Evolutionary conservation across 345 rosid species (phyloP).

Genomic region (Eucalyptus regnans): DNA sequence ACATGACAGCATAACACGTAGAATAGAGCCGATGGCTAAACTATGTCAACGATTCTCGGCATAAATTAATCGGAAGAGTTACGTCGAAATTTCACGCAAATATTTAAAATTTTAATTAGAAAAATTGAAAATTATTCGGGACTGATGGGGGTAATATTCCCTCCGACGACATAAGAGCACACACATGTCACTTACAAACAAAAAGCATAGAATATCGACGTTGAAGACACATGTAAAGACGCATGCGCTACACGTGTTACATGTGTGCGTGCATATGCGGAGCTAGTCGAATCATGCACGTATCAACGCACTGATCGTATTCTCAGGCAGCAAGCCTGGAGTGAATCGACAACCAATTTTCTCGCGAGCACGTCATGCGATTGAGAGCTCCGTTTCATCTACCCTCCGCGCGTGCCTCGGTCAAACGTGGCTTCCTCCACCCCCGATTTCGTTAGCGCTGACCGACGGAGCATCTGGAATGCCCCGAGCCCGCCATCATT

Average conservation of each 20-base stretch:
- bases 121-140: not conserved
- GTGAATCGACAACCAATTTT: not conserved
- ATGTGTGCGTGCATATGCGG: not conserved
- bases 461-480: not conserved
- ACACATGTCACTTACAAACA: not conserved
- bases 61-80: fast-evolving
- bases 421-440: not conserved
- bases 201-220: not conserved
- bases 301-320: not conserved
- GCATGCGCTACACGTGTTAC: not conserved
- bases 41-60: fast-evolving
- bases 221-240: not conserved
- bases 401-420: not conserved
- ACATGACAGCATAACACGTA: fast-evolving
- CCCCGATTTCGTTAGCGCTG: not conserved
- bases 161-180: not conserved
- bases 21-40: fast-evolving
- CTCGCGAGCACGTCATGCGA: not conserved
- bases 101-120: not conserved
- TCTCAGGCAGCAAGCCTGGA: not conserved
- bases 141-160: not conserved
- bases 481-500: not conserved
- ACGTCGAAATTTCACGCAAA: fast-evolving
- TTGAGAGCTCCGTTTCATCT: not conserved
- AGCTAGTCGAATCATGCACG: not conserved